Base-by-base conservation (phyloP, 2,329 filamentous ascomycete species). In the Tolypocladium capitatum region DNA sequence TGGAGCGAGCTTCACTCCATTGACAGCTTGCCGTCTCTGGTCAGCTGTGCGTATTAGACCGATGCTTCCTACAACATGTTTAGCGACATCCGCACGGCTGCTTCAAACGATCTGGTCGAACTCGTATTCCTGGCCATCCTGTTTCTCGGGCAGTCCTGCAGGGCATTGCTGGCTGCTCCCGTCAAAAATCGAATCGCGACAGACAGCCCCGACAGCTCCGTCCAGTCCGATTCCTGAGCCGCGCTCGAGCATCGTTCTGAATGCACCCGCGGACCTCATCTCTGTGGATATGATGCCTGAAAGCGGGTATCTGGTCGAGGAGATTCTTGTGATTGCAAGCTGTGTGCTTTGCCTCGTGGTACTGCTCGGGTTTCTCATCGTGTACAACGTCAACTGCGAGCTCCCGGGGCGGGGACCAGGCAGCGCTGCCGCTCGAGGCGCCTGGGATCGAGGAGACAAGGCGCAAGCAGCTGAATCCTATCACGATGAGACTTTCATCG, bases 401-500 rank as follows among this genome's bases (percentile, higher is more conserved):
- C n/a, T 3, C 20, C 30, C 30, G 14, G 14, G 3, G 2, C 30
- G 30, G 13, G 30, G 14, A 31, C 5, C 2, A 32, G 31, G 31
- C 31, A 32, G 13, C 16, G 16, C 31, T 7, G 31, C 31, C 31
- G 7, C 5, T 14, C 31, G 14, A 32, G 31, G 31, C 31, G 16
- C 31, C 5, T 13, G 31, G 31, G 31, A 16, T n/a, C 40, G 27
- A 30, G 24, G 9, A 27, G 40, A 18, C 11, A 2, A 27, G 13
- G 40, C 27, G 21, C n/a, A n/a, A 43, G 50, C 31, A 24, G 43
- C 5, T 31, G 34, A 10, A 45, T 49, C 20, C 7, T 48, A n/a
- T 53, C 47, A 51, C 20, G 55, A 60, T 30, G 50, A 57, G 24
- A 49, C 48, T 1, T 57, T 63, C 36, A 50, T 60, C 36, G 43